Evolutionary conservation across 1,284 basidiomycete species (phyloP), one percentile per base, ranked within the genome.

Genomic region (Ganoderma leucocontextum): DNA sequence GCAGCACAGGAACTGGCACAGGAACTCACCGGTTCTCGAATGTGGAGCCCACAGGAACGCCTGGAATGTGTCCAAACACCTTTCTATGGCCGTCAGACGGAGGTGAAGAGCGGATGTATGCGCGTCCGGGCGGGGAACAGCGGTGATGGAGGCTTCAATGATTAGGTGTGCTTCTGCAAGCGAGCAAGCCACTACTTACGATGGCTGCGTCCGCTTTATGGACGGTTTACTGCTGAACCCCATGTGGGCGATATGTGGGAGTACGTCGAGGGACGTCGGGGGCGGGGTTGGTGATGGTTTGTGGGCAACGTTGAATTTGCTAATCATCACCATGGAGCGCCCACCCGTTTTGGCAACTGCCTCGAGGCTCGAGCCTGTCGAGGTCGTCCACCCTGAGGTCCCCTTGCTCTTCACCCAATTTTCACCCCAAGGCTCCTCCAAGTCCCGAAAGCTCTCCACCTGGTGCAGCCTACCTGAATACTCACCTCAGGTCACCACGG

Each of bases 11-110:
- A n/a, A 62, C 64, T 13, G 22, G 65, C 29, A 55, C 22, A 4
- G 17, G 47, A n/a, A 62, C 64, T 13, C 36, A 77, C 75, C 75
- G 66, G 33, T 71, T 74, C 59, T 72, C 68, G 33, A 70, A 77
- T 3, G 68, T 71, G 2, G 72, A 72, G 10, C 74, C 74, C 2
- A 77, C 70, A 13, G 72, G 73, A 7, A 75, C 66, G 29, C 70
- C 75, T 17, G 71, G 69, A 10, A 77, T 76, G 47, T 76, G 63
- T 2, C 76, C 76, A 58, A 74, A 77, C 10, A 72, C 69, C 38
- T 65, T 62, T 1, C 75, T 75, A 49, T 7, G 13, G 22, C 25
- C 39, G 12, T 19, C 9, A n/a, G 17, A 53, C 10, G 35, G 4
- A 62, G 2, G 36, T 25, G n/a, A 39, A 35, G 52, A 49, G 22